These are phyloP conservation scores for Paulownia fortunei DNA, from an alignment of 257 asterid species.

Conservation along the genomic window DNA sequence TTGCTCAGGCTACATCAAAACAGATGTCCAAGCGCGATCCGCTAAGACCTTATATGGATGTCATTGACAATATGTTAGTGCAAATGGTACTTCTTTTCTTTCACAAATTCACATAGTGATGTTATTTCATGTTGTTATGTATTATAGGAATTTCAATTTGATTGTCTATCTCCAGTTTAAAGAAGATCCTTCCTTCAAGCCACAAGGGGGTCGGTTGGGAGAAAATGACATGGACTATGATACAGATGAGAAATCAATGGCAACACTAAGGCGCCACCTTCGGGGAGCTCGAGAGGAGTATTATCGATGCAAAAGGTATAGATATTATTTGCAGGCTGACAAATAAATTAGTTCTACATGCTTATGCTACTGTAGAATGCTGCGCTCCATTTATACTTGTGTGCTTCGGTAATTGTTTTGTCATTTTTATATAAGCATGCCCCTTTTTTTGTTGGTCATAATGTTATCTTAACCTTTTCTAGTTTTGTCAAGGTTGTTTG, in stretches of 20 bases:
- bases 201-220: constrained; percentile 97
- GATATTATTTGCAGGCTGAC: constrained; percentile 28
- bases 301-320: constrained; percentile 89
- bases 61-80: constrained; percentile 88
- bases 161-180: constrained; percentile 59
- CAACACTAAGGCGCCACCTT: constrained; percentile 92
- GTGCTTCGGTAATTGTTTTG: constrained; percentile 18
- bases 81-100: constrained; percentile 73
- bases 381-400: constrained; percentile 14
- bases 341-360: constrained; percentile 20
- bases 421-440: constrained; percentile 7
- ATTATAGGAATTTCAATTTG: constrained; percentile 25
- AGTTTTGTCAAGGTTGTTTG: constrained; percentile 20
- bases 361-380: constrained; percentile 20
- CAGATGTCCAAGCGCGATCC: constrained; percentile 99
- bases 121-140: constrained; percentile 27
- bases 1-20: constrained; percentile 98
- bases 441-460: not conserved
- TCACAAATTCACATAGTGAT: constrained; percentile 23
- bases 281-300: constrained; percentile 96
- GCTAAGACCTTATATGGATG: constrained; percentile 86
- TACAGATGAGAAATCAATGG: constrained; percentile 99
- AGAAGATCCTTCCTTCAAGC: constrained; percentile 97
- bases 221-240: constrained; percentile 99
- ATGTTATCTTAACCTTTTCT: not conserved